These are phyloP conservation scores for Alternaria brassicae DNA, from an alignment of 2,329 filamentous ascomycete genomes.

Conservation along the genomic window DNA sequence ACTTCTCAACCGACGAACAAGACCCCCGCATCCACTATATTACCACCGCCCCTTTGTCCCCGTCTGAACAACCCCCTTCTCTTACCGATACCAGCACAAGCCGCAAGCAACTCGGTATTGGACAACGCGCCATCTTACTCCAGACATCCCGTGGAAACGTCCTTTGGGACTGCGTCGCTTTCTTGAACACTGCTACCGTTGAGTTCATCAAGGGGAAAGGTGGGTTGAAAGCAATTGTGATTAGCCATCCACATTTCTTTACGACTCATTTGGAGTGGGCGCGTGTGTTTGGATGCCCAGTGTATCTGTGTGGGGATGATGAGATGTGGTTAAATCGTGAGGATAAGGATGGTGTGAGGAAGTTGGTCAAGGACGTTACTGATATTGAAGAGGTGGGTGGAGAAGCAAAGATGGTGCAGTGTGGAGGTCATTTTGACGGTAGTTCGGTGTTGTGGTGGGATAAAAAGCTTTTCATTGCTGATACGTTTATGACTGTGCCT, in stretches of 20 bases:
- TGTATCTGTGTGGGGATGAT: constrained; percentile 74
- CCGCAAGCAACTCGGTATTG: constrained; percentile 69
- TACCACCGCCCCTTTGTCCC: constrained; percentile 46
- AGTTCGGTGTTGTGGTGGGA: constrained; percentile 70
- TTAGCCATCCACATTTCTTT: constrained; percentile 85
- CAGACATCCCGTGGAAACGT: constrained; percentile 72
- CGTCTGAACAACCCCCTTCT: constrained; percentile 28
- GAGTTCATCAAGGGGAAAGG: constrained; percentile 65
- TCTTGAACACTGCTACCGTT: constrained; percentile 71
- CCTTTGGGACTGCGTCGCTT: constrained; percentile 79
- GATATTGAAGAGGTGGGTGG: constrained; percentile 54
- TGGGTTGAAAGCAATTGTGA: constrained; percentile 73
- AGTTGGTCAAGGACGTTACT: constrained; percentile 54
- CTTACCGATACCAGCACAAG: constrained; percentile 48
- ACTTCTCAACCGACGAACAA: constrained; percentile 57
- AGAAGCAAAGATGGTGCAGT: constrained; percentile 67
- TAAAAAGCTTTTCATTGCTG: constrained; percentile 70
- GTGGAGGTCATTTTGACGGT: constrained; percentile 82
- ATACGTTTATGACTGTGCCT: constrained; percentile 77
- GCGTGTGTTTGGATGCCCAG: constrained; percentile 69
- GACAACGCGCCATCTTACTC: constrained; percentile 75
- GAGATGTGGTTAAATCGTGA: constrained; percentile 65
- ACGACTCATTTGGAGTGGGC: constrained; percentile 79
- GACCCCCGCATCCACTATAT: constrained; percentile 57
- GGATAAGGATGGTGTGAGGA: constrained; percentile 52